Base-by-base conservation (phyloP, 208 protist species). In the Tritrichomonas foetus region DNA sequence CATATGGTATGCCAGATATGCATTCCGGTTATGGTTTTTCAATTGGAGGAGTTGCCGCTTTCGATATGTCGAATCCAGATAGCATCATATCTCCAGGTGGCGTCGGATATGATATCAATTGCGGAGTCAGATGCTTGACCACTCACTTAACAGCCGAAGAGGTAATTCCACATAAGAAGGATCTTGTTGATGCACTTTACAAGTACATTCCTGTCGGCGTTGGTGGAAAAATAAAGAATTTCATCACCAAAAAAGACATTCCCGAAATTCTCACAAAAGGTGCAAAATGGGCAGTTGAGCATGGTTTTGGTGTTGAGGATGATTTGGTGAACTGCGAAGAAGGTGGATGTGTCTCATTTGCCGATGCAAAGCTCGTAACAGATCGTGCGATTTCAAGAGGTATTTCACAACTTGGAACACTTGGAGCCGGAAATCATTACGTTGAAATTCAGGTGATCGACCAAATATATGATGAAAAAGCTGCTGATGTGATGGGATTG, bases 21-120 rank as follows among this genome's bases (percentile, higher is more conserved):
- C 97, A 98, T 94, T 92, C 94, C 57, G 97, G 97, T 13, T 98
- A 98, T 94, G 97, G 97, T 1, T 98, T 98, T 95, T 95, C 97
- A 16, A 98, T 98, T 64, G 97, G 97, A 49, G 97, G 97, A 94
- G 97, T 98, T 9, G 97, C 97, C 25, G 97, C 97, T 36, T 96
- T 98, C 25, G 97, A 98, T 95, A 96, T 97, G 64, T 95, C 95
- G 3, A 95, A 98, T 80, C 96, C 96, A 9, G 64, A 96, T 9
- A 95, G 96, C 0, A 95, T 98, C 33, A 96, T 98, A 1, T 98
- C 96, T 36, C 97, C 97, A 8, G 96, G 96, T 36, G 96, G 96
- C 39, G 96, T 97, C 9, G 97, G 97, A 20, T 97, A 97, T 94
- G 97, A 98, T 95, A 98, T 98, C 72, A 98, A 98, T 94, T 98